Evolutionary conservation across 1,284 basidiomycete genomes (phyloP), one percentile per base, ranked within the genome.

Genomic region (Quambalaria eucalypti): DNA sequence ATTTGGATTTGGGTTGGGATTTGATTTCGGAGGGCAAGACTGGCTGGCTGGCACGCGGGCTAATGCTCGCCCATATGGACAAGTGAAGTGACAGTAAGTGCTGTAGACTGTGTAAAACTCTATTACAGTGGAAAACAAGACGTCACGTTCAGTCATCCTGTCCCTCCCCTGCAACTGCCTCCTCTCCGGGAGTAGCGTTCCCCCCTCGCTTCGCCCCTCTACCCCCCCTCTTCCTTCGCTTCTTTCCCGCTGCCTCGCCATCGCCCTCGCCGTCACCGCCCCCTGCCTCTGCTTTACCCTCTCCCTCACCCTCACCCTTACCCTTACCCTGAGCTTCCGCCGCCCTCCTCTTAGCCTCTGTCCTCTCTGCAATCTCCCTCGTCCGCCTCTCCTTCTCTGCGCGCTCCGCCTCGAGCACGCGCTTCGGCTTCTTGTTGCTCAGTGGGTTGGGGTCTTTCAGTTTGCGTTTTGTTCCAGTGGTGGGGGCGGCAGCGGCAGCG

Each of bases 391-490:
- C 42, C 42, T 46, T 46, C 19, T 46, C 42, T 26, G 21, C 21
- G 16, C 25, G 16, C 21, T 46, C 42, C 12, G n/a, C 42, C 25
- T 46, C 42, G 7, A 46, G 42, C 21, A 46, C 54, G 42, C 53
- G 60, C 38, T 68, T 71, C 23, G 62, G 90, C 81, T 90, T 96
- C 80, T 88, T 91, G 36, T 92, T 79, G 58, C 89, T 91, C 3
- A 98, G 80, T 14, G 93, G 90, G 78, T 98, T 98, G 0, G 92
- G 90, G 0, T 81, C 88, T 73, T 90, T 92, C 16, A 4, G 19
- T 25, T 0, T 86, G 84, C 68, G 82, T 85, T 63, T 80, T 82
- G 74, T 83, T 86, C 73, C 82, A 85, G 19, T n/a, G n/a, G 54
- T 39, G 76, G 78, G 78, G 14, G 48, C 5, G 12, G 9, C 16